phyloP scores from a whole-genome alignment of 169 alveolate species.

The Cardiosporidium cionae region DNA sequence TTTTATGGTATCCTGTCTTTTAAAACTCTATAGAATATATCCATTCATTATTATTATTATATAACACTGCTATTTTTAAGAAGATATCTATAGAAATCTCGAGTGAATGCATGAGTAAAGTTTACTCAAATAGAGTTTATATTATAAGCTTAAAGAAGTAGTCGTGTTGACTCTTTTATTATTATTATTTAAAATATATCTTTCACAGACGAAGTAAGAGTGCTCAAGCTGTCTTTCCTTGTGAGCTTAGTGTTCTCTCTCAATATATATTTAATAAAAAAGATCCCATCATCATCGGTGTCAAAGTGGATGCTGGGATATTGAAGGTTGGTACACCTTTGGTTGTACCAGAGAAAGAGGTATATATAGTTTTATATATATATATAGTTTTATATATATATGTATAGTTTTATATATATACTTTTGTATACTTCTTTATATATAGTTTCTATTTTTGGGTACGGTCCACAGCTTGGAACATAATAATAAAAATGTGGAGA shows the following conservation, averaged over 20 bases:
- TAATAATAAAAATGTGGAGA: too few relatives aligned
- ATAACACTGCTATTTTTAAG: too few relatives aligned
- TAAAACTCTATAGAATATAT: too few relatives aligned
- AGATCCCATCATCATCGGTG: conserved; percentile 93
- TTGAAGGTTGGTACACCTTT: conserved; percentile 49
- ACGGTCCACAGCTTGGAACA: too few relatives aligned
- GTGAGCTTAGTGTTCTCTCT: conserved; percentile 81
- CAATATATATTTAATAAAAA: conserved; percentile 87
- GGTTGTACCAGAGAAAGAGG: conserved; percentile 41
- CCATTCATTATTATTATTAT: too few relatives aligned
- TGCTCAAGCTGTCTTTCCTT: conserved; percentile 91
- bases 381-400: neutral
- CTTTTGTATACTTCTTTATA: neutral
- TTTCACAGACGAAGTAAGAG: too few relatives aligned
- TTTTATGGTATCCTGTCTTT: too few relatives aligned
- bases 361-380: neutral
- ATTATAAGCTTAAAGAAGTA: too few relatives aligned
- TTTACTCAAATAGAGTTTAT: too few relatives aligned
- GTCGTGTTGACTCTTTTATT: too few relatives aligned
- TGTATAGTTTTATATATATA: neutral
- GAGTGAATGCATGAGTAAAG: too few relatives aligned
- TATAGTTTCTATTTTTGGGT: neutral
- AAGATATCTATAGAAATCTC: too few relatives aligned
- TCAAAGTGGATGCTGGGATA: conserved; percentile 41
- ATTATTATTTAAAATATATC: neutral